Percentiles rank a stretch among this genome's conserved stretches.
Evolutionary conservation across 2,329 filamentous ascomycete genomes (phyloP).

Genomic region (Sporothrix phasma): DNA sequence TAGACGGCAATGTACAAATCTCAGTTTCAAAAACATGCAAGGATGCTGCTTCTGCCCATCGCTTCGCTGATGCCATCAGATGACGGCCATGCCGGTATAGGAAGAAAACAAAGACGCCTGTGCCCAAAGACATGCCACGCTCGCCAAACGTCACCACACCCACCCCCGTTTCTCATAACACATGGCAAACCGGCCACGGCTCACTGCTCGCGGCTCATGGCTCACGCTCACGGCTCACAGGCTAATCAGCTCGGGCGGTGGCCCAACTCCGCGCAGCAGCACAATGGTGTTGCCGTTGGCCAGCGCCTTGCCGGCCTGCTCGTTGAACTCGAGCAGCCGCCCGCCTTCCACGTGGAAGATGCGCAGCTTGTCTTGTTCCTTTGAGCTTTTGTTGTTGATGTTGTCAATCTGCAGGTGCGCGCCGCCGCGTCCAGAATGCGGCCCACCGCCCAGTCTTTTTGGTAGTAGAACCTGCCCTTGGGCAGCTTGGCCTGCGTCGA

Average conservation of each 20-base stretch:
- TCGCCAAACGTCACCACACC: neutral
- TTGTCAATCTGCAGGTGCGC: slow-evolving; percentile 68
- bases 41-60: neutral
- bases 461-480: slow-evolving; percentile 71
- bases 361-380: slow-evolving; percentile 69
- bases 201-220: too few species aligned
- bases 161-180: neutral
- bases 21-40: neutral
- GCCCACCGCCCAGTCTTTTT: slow-evolving; percentile 81
- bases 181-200: neutral
- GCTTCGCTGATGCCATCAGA: neutral
- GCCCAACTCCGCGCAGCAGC: slow-evolving; percentile 72
- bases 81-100: neutral
- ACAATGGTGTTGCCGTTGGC: slow-evolving; percentile 85
- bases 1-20: slow-evolving; percentile 1
- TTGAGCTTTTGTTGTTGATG: slow-evolving; percentile 65
- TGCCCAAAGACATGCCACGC: neutral
- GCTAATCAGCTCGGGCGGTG: slow-evolving; percentile 64
- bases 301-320: slow-evolving; percentile 67
- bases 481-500: slow-evolving; percentile 77
- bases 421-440: slow-evolving; percentile 71
- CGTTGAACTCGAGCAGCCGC: slow-evolving; percentile 72
- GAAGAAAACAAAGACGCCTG: neutral
- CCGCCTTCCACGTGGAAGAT: slow-evolving; percentile 93
- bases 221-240: too few species aligned